These are phyloP conservation scores for Tetrastigma voinierianum DNA, from an alignment of 164 flowering plant species.

Conservation along the genomic window DNA sequence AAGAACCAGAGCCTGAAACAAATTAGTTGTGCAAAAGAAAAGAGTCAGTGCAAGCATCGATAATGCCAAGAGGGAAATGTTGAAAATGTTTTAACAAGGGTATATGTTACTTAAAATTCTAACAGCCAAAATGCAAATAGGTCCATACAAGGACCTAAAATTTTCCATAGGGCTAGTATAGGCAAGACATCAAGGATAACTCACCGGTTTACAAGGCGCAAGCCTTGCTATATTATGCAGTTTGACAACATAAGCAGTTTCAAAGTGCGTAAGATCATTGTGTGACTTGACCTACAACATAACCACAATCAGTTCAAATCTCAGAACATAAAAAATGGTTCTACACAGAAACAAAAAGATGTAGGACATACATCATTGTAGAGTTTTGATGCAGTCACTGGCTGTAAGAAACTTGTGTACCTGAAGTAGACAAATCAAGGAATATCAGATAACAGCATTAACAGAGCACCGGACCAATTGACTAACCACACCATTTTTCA, in stretches of 20 bases:
- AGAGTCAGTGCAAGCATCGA: no score
- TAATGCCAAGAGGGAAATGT: no score
- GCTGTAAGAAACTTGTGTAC: conserved; percentile 97
- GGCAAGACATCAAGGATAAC: conserved; percentile 15
- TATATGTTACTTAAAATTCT: no score
- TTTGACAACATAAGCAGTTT: conserved; percentile 99
- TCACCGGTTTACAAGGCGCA: conserved; percentile 84
- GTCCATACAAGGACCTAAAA: neutral
- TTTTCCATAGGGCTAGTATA: no score
- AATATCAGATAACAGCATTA: neutral
- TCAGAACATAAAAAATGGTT: no score
- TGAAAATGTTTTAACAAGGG: no score
- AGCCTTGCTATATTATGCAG: conserved; percentile 86
- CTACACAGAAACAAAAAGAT: neutral
- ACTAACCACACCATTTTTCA: neutral
- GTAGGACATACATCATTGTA: conserved; percentile 71
- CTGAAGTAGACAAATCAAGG: conserved; percentile 34
- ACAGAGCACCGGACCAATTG: neutral
- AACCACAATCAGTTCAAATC: conserved; percentile 7
- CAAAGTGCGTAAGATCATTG: conserved; percentile 86
- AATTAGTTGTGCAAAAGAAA: no score
- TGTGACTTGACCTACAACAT: conserved; percentile 76
- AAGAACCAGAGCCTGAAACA: no score
- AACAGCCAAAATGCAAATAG: neutral
- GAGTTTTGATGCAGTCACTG: conserved; percentile 82